A percentile compares a stretch with the other conserved stretches of the same genome.
Conservation (phyloP, 345 rosid genomes). For the Eucalyptus grandis region DNA sequence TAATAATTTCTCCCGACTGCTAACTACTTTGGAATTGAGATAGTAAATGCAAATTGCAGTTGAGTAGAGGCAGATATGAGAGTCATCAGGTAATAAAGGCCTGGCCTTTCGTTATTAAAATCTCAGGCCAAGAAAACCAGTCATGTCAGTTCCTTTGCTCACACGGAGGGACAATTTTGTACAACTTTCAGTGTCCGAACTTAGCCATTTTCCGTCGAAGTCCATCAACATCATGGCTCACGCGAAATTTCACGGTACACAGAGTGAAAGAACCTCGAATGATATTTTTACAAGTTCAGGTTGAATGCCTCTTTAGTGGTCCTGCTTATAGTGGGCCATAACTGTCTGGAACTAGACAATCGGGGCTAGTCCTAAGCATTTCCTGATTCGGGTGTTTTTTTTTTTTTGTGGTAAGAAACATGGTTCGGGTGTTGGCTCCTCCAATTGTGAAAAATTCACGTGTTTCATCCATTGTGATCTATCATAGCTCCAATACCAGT, state of each 20-base stretch:
- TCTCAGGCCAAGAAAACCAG: neutral
- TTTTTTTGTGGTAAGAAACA: too few species aligned
- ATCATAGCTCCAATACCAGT: neutral
- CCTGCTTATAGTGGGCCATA: neutral
- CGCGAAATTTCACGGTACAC: neutral
- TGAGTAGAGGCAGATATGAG: constrained; percentile 1
- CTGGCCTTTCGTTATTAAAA: neutral
- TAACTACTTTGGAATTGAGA: constrained; percentile 25
- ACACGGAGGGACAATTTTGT: neutral
- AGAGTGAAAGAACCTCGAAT: neutral
- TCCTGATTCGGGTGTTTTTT: neutral
- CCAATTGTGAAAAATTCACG: too few species aligned
- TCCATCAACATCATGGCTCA: neutral
- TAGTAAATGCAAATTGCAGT: neutral
- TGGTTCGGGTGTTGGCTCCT: neutral
- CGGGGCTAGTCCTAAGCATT: neutral
- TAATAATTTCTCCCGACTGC: constrained; percentile 11
- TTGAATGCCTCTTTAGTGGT: neutral
- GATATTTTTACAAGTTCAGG: neutral
- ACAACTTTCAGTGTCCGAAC: neutral
- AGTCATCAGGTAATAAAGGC: constrained; percentile 1
- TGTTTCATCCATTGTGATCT: neutral
- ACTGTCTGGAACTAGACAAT: neutral
- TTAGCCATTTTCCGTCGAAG: neutral
- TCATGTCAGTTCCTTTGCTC: neutral